phyloP scores from a whole-genome alignment of 129 eudicot species.

The Ambrosia trifida region DNA sequence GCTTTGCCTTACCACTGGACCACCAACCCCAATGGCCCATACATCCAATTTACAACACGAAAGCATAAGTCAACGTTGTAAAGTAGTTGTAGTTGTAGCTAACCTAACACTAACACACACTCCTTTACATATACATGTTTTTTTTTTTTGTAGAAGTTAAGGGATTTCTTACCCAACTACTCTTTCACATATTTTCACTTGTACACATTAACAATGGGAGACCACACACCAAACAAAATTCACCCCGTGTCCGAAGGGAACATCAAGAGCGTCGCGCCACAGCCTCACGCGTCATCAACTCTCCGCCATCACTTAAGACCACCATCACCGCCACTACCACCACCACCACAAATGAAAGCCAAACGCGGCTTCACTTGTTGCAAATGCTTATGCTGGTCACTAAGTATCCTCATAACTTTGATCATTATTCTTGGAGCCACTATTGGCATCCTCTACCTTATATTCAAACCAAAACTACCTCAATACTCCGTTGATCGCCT shows the following conservation, averaged over 20 bases:
- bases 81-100: slow-evolving; percentile 26
- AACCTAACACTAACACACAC: slow-evolving; percentile 36
- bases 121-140: slow-evolving; percentile 24
- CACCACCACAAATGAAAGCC: slow-evolving; percentile 27
- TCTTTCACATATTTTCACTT: not conserved
- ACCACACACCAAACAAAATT: slow-evolving; percentile 18
- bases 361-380: slow-evolving; percentile 43
- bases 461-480: slow-evolving; percentile 76
- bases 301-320: slow-evolving; percentile 33
- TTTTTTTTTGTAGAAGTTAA: slow-evolving; percentile 2
- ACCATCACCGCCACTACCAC: slow-evolving; percentile 16
- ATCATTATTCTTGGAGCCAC: slow-evolving; percentile 51
- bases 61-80: slow-evolving; percentile 4
- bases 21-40: too few species aligned
- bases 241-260: slow-evolving; percentile 9
- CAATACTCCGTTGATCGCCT: slow-evolving; percentile 71
- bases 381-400: slow-evolving; percentile 72
- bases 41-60: slow-evolving; percentile 5
- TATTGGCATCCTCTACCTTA: slow-evolving; percentile 55
- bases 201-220: slow-evolving; percentile 11
- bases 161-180: slow-evolving; percentile 9
- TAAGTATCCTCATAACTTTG: slow-evolving; percentile 48
- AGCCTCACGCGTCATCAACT: slow-evolving; percentile 17
- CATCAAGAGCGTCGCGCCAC: slow-evolving; percentile 8
- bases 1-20: too few species aligned